phyloP scores from a whole-genome alignment of 2,329 filamentous ascomycete genomes.

The Penicillium sp. region DNA sequence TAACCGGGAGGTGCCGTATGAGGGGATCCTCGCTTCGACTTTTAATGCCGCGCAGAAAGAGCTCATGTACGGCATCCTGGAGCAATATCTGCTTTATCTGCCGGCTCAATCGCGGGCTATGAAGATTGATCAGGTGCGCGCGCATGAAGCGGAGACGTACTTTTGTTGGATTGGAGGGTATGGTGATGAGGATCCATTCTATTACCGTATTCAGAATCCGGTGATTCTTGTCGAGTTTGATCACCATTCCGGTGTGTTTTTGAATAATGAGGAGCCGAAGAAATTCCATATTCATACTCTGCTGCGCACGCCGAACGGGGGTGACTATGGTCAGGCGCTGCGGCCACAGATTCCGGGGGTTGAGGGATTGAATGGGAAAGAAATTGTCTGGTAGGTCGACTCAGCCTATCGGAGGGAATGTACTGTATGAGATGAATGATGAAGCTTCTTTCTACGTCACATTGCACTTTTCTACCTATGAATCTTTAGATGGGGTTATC shows the following conservation, averaged over 20 bases:
- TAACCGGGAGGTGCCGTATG: constrained; percentile 72
- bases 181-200: constrained; percentile 68
- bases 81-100: constrained; percentile 68
- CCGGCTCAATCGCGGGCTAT: constrained; percentile 56
- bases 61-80: constrained; percentile 59
- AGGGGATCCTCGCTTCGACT: constrained; percentile 60
- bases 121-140: constrained; percentile 56
- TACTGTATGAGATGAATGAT: constrained; percentile 18
- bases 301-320: constrained; percentile 69
- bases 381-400: constrained; percentile 34
- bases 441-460: background rate
- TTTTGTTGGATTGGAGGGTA: constrained; percentile 75
- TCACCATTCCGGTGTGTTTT: constrained; percentile 75
- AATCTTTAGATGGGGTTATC: background rate
- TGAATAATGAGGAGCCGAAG: constrained; percentile 69
- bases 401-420: constrained; percentile 4
- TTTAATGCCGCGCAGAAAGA: constrained; percentile 49
- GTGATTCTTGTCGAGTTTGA: constrained; percentile 76
- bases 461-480: background rate
- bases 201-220: constrained; percentile 74
- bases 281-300: constrained; percentile 80
- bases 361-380: constrained; percentile 40
- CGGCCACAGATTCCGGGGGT: constrained; percentile 37
- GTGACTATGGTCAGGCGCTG: constrained; percentile 68
- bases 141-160: constrained; percentile 68